Base-by-base conservation (phyloP, 257 asterid genomes). In the Nicotiana sylvestris region DNA sequence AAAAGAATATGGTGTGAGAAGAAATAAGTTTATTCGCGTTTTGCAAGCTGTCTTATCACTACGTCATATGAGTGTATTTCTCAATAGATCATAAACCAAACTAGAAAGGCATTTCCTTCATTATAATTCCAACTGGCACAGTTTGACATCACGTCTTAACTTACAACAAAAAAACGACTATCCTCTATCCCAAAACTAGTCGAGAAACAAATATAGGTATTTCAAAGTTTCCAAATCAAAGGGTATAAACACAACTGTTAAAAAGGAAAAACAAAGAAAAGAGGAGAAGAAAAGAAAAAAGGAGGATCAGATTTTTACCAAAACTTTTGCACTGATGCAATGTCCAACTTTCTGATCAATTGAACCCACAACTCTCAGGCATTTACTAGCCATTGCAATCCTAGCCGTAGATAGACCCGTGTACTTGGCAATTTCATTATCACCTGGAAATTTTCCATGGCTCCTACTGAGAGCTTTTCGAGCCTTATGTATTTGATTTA, bases 361-460 rank as follows among this genome's bases (percentile, higher is more conserved):
- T 17, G 98, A 95, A 82, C 96, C 95, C 85, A 95, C 98, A 25
- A 92, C 93, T 84, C 94, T 90, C 61, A 89, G 91, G 80, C 96
- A 93, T 86, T 87, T 90, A 89, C 93, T 86, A 66, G 91, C 96
- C 0, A 93, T 88, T 82, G 79, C 33, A 85, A 93, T 90, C 83
- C 88, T 91, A 77, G 92, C 94, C 13, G 89, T 37, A 5, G 98
- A 84, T 83, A 93, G 85, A 76, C 98, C 97, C 0, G 96, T 95
- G 56, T 86, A 88, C 90, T 91, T 89, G 81, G 95, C 95, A 30
- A 93, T 88, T 81, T 95, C 96, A 81, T 18, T 4, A 67, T 90
- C 90, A 80, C 88, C 91, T 9, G 97, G 95, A 84, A 83, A 83
- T 56, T 87, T 91, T 1, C 97, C 98, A 6, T 86, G 89, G 90